phyloP scores from a whole-genome alignment of 2,329 filamentous ascomycete genomes.

The Microdochium trichocladiopsis region DNA sequence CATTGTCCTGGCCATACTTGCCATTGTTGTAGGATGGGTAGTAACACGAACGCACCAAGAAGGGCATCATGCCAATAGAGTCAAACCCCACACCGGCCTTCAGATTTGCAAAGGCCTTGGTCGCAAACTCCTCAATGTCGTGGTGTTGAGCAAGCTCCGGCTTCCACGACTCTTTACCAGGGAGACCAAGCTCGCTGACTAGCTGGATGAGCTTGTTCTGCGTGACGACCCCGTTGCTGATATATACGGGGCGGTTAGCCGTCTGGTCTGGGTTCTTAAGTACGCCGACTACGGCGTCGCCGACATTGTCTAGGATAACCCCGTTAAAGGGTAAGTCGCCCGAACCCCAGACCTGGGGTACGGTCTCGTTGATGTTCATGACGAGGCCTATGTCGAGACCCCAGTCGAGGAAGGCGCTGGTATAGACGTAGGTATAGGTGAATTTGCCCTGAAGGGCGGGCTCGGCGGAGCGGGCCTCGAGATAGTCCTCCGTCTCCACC shows the following conservation, averaged over 20 bases:
- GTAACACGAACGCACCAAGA: slow-evolving; percentile 22
- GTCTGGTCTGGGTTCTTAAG: slow-evolving; percentile 37
- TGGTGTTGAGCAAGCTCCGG: slow-evolving; percentile 8
- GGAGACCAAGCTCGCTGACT: slow-evolving; percentile 13
- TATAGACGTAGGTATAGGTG: slow-evolving; percentile 26
- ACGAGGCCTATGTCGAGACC: slow-evolving; percentile 8
- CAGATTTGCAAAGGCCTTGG: slow-evolving; percentile 13
- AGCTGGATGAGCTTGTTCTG: slow-evolving; percentile 40
- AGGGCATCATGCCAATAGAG: slow-evolving; percentile 15
- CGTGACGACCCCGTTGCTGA: slow-evolving; percentile 40
- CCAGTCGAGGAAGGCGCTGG: slow-evolving; percentile 27
- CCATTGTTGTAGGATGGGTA: slow-evolving; percentile 21
- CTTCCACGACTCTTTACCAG: slow-evolving; percentile 14
- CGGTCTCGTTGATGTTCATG: slow-evolving; percentile 6
- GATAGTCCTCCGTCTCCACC: slow-evolving; percentile 6
- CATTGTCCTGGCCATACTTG: slow-evolving; percentile 25
- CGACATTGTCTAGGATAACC: slow-evolving; percentile 37
- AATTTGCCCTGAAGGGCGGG: slow-evolving; percentile 1
- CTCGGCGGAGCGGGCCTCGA: slow-evolving; percentile 11
- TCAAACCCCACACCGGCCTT: slow-evolving; percentile 18
- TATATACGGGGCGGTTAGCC: slow-evolving; percentile 43
- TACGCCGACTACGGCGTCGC: slow-evolving; percentile 36
- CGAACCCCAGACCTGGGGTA: slow-evolving; percentile 38
- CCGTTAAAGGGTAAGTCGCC: slow-evolving; percentile 37
- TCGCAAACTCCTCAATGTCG: slow-evolving; percentile 16